Evolutionary conservation across 345 rosid genomes (phyloP), one percentile per base, ranked within the genome.

Genomic region (Boechera divaricarpa): DNA sequence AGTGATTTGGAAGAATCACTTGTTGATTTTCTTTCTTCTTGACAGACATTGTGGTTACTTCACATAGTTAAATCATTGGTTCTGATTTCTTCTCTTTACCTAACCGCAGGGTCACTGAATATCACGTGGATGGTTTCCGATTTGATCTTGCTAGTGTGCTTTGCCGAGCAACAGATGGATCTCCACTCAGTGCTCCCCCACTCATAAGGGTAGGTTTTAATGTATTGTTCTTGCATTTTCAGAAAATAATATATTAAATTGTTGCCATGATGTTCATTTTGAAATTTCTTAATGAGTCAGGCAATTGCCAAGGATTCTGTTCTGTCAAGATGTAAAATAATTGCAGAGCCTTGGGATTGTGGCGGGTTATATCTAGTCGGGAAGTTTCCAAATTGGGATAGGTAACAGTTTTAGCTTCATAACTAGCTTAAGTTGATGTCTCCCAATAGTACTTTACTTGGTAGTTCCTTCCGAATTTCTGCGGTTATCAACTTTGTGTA

Each of bases 301-400:
- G 98, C 88, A 33, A 94, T 92, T 79, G 90, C 97, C 65, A 90
- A 90, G 85, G 98, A 90, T 81, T 83, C 86, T 33, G 70, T 75
- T 58, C 81, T 94, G 67, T 89, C 98, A 61, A 84, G 92, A 85
- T 92, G 97, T 83, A 94, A 92, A 83, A 83, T 94, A 58, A 92
- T 92, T 82, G 84, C 97, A 28, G 97, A 94, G 85, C 98, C 98
- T 77, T 94, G 97, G 97, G 97, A 94, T 77, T 94, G 98, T 85
- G 92, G 94, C 60, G 97, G 97, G 58, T 90, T 94, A 73, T 94
- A 92, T 85, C 95, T 92, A 75, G 97, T 94, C 7, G 98, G 98
- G 53, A 78, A 83, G 72, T 92, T 94, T 83, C 97, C 98, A 58
- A 94, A 92, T 68, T 94, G 98, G 97, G 97, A 94, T 83, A 82